Base-by-base conservation (phyloP, 192 early-diverging fungal species). In the Chytriomyces confervae region DNA sequence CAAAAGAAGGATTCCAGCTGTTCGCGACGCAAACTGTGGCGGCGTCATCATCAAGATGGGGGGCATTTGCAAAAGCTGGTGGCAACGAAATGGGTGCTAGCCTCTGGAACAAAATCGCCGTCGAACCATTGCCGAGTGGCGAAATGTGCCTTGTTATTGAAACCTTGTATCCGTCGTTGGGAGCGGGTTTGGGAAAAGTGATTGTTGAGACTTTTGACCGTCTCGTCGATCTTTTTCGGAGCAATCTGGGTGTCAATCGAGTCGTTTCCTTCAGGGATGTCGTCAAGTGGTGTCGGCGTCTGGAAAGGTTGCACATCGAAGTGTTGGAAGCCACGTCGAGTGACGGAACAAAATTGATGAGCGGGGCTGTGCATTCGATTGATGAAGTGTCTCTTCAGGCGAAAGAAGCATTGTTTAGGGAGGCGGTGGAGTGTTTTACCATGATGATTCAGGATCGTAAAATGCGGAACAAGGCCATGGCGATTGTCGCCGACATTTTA, bases 251-350 rank as follows among this genome's bases (percentile, higher is more conserved):
- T 7, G 60, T 79, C 18, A 87, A 80, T 43, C 89, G 92, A 18
- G 79, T 77, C 45, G 86, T 95, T 36, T 94, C 94, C 13, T 86
- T 95, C 6, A 88, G 97, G 62, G 97, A 97, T 80, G 82, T 98
- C 49, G 87, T 97, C 82, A 95, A 95, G 73, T 98, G 95, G 95
- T 96, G 95, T 78, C 68, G 85, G 3, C 89, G 97, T 68, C 86
- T 95, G 71, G 84, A 88, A 45, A 79, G 81, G 6, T 71, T 89
- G 24, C 62, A 75, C 29, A 18, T 13, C 2, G 48, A 23, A 23
- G 29, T 70, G 23, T 67, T 79, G 27, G 24, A 16, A 44, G 57
- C 23, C 73, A 69, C 64, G 50, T 47, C 6, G 47, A 61, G 16
- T n/a, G 60, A 27, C 51, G 47, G 29, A 16, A 62, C 16, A 9